A percentile compares a stretch with the other conserved stretches of the same genome.
Conservation (phyloP, 202 grass and related monocot genomes). For the Elaeis oleifera region DNA sequence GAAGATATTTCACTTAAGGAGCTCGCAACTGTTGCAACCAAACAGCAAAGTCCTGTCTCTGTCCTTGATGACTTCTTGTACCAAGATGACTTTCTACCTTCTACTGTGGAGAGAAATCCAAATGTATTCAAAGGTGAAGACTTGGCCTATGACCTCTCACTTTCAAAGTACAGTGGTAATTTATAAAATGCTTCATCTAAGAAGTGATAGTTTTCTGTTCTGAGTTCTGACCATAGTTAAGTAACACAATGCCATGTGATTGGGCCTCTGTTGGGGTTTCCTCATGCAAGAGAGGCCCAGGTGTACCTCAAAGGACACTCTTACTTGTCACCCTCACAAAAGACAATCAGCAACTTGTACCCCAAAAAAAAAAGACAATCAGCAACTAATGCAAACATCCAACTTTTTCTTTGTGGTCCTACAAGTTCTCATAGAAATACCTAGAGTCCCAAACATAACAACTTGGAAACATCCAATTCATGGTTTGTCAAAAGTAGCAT, state of each 20-base stretch:
- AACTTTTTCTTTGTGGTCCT: slow-evolving; percentile 40
- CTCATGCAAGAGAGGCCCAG: slow-evolving; percentile 30
- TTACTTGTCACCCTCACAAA: slow-evolving; percentile 66
- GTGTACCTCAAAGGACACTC: slow-evolving; percentile 53
- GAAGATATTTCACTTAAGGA: slow-evolving; percentile 24
- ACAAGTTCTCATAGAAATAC: slow-evolving; percentile 20
- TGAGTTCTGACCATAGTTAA: not conserved
- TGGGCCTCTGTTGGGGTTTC: slow-evolving; percentile 28
- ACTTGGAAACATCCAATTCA: slow-evolving; percentile 21
- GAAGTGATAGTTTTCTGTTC: not conserved
- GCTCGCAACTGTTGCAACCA: slow-evolving; percentile 12
- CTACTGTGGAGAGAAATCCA: slow-evolving; percentile 37
- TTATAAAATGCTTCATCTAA: not conserved
- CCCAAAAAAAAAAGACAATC: slow-evolving; percentile 78
- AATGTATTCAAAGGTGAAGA: slow-evolving; percentile 74
- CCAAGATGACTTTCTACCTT: slow-evolving; percentile 27
- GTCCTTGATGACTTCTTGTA: slow-evolving; percentile 78
- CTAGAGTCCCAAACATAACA: slow-evolving; percentile 29
- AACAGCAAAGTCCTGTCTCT: slow-evolving; percentile 59
- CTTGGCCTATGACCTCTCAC: slow-evolving; percentile 9
- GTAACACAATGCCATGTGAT: slow-evolving; percentile 20
- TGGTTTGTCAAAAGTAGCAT: not conserved
- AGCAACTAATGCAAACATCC: slow-evolving; percentile 49
- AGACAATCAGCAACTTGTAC: slow-evolving; percentile 70
- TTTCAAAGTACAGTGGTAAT: slow-evolving; percentile 9